Evolutionary conservation across 2,329 filamentous ascomycete species (phyloP).

Genomic region (Coniosporium tulheliwenetii): DNA sequence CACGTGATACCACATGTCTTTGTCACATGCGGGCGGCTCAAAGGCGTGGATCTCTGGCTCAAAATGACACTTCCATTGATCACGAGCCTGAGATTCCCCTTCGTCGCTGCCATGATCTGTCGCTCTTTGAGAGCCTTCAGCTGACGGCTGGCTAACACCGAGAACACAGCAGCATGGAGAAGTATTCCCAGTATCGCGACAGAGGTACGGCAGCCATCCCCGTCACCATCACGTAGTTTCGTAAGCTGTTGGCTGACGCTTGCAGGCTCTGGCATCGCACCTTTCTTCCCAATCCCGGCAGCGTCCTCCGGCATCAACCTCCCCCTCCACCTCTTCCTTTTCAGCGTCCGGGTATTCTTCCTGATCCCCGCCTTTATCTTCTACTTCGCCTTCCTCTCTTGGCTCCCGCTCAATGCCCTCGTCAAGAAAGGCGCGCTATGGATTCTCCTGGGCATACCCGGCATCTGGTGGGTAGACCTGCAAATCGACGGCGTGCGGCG

Average conservation of each 20-base stretch:
- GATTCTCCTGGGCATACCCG: slow-evolving; percentile 73
- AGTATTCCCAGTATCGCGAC: slow-evolving; percentile 85
- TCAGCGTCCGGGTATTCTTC: slow-evolving; percentile 65
- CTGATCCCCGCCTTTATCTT: slow-evolving; percentile 50
- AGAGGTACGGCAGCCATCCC: slow-evolving; percentile 42
- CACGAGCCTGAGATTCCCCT: too few species aligned
- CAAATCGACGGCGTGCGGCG: slow-evolving; percentile 93
- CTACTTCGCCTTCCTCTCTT: slow-evolving; percentile 73
- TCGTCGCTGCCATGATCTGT: too few species aligned
- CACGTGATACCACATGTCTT: too few species aligned
- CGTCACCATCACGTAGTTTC: neutral
- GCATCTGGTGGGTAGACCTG: slow-evolving; percentile 97
- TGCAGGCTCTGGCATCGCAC: slow-evolving; percentile 83
- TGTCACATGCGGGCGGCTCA: too few species aligned
- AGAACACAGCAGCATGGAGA: slow-evolving; percentile 52
- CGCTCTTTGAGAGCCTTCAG: too few species aligned
- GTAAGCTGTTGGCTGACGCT: slow-evolving; percentile 1
- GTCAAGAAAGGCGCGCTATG: slow-evolving; percentile 75
- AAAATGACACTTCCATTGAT: too few species aligned
- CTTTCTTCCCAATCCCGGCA: slow-evolving; percentile 72
- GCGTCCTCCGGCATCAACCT: slow-evolving; percentile 46
- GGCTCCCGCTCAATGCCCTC: slow-evolving; percentile 54
- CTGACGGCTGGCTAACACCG: too few species aligned
- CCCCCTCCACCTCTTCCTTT: slow-evolving; percentile 54
- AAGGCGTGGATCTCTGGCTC: too few species aligned